Evolutionary conservation across 192 early-diverging fungal species (phyloP), one percentile per base, ranked within the genome.

Genomic region (Backusella circina): DNA sequence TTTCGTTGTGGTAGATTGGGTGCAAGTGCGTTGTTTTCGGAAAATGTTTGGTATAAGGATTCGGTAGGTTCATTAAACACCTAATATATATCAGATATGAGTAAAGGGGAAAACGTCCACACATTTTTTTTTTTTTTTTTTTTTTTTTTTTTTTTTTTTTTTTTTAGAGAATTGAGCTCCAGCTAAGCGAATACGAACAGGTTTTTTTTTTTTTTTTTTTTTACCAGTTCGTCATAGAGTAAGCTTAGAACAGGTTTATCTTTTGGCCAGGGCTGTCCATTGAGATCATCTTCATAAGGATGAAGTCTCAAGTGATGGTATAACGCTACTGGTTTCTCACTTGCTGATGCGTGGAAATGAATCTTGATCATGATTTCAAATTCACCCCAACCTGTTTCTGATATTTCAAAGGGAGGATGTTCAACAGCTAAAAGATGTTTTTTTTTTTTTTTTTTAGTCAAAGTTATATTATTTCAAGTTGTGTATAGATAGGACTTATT

Each of bases 341-440:
- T 94, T 38, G 91, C 84, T 13, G 83, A 77, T 33, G 93, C 90
- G 18, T 89, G 86, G 77, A 98, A 95, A 74, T 91, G 91, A 36
- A 99, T 89, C 78, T 95, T 96, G 72, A 98, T 98, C 30, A 91
- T 86, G 67, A 99, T 95, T 70, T 98, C 96, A 83, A 99, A 99
- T 84, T 99, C 96, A 76, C 98, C 98, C 98, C 98, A 99, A 36
- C 98, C 98, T 15, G 98, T 96, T 80, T 99, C 98, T 33, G 89
- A 86, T 31, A 99, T 91, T 81, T 97, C 95, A 75, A 93, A 98
- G 7, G 97, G 97, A 44, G 91, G 92, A 36, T 92, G 83, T 71
- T 95, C 95, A 21, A 95, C 79, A 28, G 86, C 90, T 93, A 66
- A 10, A 21, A 33, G 23, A n/a, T 5, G 13, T 5, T 13, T 44